Evolutionary conservation across 164 flowering plant genomes (phyloP).

Genomic region (Liriodendron chinense): DNA sequence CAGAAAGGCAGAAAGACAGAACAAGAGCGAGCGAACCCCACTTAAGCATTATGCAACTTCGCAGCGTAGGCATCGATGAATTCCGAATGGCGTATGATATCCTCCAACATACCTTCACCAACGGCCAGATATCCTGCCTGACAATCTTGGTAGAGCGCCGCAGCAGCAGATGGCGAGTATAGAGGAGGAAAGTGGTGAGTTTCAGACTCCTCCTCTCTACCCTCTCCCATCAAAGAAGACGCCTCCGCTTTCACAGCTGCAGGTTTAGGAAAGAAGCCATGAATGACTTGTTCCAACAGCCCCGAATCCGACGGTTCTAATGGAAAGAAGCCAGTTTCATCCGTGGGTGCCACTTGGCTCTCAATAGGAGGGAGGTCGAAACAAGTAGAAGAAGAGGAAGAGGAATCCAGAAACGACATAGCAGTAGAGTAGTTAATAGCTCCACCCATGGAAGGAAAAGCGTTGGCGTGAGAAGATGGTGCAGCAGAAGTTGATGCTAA

Average conservation of each 20-base stretch:
- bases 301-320: constrained; percentile 60
- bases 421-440: too few species aligned
- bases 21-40: background rate
- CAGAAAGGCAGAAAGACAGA: background rate
- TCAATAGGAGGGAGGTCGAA: background rate
- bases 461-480: background rate
- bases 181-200: background rate
- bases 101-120: constrained; percentile 29
- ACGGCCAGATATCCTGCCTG: background rate
- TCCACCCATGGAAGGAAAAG: background rate
- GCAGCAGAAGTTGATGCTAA: constrained; percentile 20
- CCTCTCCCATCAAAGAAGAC: background rate
- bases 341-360: background rate
- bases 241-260: background rate
- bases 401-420: constrained; percentile 1
- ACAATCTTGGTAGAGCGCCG: constrained; percentile 3
- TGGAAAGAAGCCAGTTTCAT: constrained; percentile 37
- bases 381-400: constrained; percentile 1
- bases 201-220: constrained; percentile 9
- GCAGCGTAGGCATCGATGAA: constrained; percentile 36
- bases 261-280: constrained; percentile 55
- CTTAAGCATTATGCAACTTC: constrained; percentile 39
- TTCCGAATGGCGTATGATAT: constrained; percentile 48
- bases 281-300: constrained; percentile 58
- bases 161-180: background rate